Evolutionary conservation across 345 rosid species (phyloP).

Genomic region (Heritiera littoralis): DNA sequence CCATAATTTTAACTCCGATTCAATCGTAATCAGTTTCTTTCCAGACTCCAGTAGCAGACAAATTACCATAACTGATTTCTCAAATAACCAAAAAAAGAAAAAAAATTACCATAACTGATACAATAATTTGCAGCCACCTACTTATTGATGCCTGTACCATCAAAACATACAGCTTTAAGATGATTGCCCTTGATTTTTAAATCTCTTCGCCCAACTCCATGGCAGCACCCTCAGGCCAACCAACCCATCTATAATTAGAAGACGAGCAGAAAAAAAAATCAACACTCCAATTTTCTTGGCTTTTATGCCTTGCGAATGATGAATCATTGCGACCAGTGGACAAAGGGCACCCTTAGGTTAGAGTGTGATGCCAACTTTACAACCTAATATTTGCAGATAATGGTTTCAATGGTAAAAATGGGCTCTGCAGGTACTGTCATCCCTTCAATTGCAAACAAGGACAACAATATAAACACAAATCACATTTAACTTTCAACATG

Average conservation of each 20-base stretch:
- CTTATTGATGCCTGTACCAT: no score
- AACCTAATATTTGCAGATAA: not conserved
- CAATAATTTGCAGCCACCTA: no score
- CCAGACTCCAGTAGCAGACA: no score
- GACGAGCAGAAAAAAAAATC: not conserved
- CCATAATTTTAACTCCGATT: no score
- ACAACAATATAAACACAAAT: constrained; percentile 9
- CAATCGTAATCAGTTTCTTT: no score
- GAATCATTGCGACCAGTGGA: not conserved
- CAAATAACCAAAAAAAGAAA: no score
- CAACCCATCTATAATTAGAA: not conserved
- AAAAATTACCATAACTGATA: no score
- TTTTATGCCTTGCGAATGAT: not conserved
- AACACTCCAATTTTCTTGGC: not conserved
- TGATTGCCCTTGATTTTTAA: not conserved
- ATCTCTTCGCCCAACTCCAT: not conserved
- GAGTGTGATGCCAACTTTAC: not conserved
- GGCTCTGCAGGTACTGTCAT: not conserved
- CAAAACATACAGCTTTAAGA: not conserved
- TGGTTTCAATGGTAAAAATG: not conserved
- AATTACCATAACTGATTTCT: no score
- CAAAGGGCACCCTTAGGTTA: not conserved
- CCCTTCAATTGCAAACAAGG: not conserved
- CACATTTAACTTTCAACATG: not conserved
- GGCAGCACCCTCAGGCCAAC: not conserved